Base-by-base conservation (phyloP, 2,329 filamentous ascomycete genomes). In the Talaromyces sp. region DNA sequence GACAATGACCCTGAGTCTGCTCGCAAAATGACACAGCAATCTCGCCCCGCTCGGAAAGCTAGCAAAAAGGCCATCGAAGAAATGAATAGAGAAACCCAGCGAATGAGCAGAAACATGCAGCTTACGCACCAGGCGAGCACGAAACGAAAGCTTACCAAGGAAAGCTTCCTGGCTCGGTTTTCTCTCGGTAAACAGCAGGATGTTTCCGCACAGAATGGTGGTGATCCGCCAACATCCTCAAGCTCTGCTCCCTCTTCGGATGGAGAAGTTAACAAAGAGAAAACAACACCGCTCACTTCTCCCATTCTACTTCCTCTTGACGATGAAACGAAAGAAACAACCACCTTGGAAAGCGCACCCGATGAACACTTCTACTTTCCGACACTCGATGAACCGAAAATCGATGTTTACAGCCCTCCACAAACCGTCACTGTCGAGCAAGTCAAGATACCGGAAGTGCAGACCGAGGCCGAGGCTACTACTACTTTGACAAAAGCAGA, bases 41-140 rank as follows among this genome's bases (percentile, higher is more conserved):
- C 83, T 27, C 85, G 88, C 3, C 88, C 91, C 5, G 65, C 73
- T 2, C 85, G 94, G 12, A 96, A 94, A 72, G 92, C 94, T 0
- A 93, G 92, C 78, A 97, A 93, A 78, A 97, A 92, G 76, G 94
- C 94, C 0, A 73, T 97, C 48, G 91, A 97, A 71, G 93, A 97
- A 66, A 97, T 99, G 88, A 89, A 89, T 67, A 85, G 91, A 61
- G 94, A 99, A 75, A 97, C 93, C 1, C 94, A 99, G 77, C 86
- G 94, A 31, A 85, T 99, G 77, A 88, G 85, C 66, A 85, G 94
- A 65, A 95, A 89, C 70, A 90, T 96, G 85, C 93, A 97, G 74
- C 83, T 99, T 54, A 86, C 90, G 1, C 92, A 97, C 73, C 88
- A 96, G 71, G 89, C 91, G 26, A 91, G 88, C 76, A 96, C 91